phyloP scores from a whole-genome alignment of 1,284 basidiomycete genomes.

The Ustilago lituana region DNA sequence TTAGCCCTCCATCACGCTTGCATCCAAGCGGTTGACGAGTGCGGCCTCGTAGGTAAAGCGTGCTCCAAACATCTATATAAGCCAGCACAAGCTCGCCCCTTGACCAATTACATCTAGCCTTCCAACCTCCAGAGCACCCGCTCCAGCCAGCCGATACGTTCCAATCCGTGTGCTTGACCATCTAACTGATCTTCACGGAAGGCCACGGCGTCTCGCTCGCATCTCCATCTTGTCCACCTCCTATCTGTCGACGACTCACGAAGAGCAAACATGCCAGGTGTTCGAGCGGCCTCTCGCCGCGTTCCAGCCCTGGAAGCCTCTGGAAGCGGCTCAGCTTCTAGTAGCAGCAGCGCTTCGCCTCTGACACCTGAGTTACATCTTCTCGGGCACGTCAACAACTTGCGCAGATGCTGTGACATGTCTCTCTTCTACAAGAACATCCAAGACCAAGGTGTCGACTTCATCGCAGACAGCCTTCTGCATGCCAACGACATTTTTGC shows the following conservation, averaged over 20 bases:
- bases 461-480: slow-evolving; percentile 42
- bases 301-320: slow-evolving; percentile 19
- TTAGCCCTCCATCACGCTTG: slow-evolving; percentile 6
- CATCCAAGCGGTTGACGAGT: background rate
- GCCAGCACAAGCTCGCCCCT: no score
- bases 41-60: no score
- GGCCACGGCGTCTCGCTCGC: no score
- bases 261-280: slow-evolving; percentile 25
- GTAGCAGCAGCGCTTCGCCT: slow-evolving; percentile 19
- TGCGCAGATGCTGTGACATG: slow-evolving; percentile 51
- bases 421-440: slow-evolving; percentile 41
- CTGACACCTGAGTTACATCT: slow-evolving; percentile 33
- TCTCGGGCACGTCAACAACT: slow-evolving; percentile 49
- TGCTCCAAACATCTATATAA: no score
- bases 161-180: background rate
- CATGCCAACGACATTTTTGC: slow-evolving; percentile 48
- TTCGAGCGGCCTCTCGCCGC: slow-evolving; percentile 36
- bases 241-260: background rate
- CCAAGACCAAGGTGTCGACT: slow-evolving; percentile 36
- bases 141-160: no score
- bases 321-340: slow-evolving; percentile 17
- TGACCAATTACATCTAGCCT: no score
- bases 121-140: no score
- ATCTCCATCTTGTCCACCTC: no score
- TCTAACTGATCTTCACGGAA: background rate